Evolutionary conservation across 805 yeast genomes (phyloP), one percentile per base, ranked within the genome.

Genomic region (Starmerella stellata): DNA sequence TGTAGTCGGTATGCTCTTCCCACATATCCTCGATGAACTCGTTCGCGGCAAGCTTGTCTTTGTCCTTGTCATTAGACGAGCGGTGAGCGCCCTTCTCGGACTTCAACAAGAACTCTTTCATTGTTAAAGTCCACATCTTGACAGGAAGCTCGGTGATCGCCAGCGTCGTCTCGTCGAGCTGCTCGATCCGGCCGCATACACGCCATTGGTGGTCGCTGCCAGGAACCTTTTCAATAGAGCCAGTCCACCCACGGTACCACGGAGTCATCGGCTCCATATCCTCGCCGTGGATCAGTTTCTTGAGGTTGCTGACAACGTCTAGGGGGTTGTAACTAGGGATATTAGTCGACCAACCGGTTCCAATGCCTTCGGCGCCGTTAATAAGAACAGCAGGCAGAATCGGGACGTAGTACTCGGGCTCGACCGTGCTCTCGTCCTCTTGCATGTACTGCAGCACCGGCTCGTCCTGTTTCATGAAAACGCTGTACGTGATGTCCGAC

Each of bases 321-420:
- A 57, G 51, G 0, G 98, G 98, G 55, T 90, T 83, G 60, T 70
- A 87, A 30, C 80, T 74, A 1, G 98, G 98, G 45, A 90, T 77
- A 44, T 72, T 74, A 1, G 96, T 83, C 47, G 94, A 80, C 95
- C 96, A 90, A 48, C 98, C 98, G 35, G 98, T 85, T 45, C 98
- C 98, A 57, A 90, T 90, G 63, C 98, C 98, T 59, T 90, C 98
- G 7, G 87, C 69, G 41, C 98, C 98, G 54, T 90, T 90, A 4
- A 90, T 93, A 44, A 90, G 65, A n/a, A 90, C 55, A 81, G 83
- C 80, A 8, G 98, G 98, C 30, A 90, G 50, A n/a, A 90, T 74
- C 1, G 98, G 98, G 30, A 81, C 64, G 57, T 82, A 90, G 83
- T 92, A 82, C 50, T 80, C 83, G 0, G 98, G 98, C 56, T 90